Percentiles rank a stretch among this genome's conserved stretches.
These are phyloP conservation scores for Solanum neorickii DNA, from an alignment of 257 asterid genomes.

Conservation along the genomic window DNA sequence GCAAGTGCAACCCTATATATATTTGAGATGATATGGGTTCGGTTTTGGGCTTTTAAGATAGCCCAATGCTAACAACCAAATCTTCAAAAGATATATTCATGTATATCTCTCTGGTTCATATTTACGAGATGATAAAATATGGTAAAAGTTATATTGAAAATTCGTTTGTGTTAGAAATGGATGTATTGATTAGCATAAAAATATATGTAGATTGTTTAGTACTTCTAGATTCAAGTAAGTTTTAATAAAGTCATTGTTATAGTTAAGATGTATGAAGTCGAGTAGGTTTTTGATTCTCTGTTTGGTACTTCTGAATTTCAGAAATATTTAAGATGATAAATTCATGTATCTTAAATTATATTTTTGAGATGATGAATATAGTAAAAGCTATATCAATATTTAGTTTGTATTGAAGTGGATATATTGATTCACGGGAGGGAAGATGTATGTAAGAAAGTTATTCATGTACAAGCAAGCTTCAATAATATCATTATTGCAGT, in stretches of 20 bases:
- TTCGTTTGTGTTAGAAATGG: not conserved
- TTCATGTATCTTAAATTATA: not conserved
- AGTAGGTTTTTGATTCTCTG: not conserved
- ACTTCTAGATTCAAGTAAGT: not conserved
- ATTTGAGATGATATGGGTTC: not conserved
- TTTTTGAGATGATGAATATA: not conserved
- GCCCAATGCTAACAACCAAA: not conserved
- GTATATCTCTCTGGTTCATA: not conserved
- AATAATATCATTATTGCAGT: no score
- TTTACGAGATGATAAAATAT: not conserved
- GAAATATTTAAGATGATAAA: not conserved
- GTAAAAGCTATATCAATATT: not conserved
- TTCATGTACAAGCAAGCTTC: not conserved
- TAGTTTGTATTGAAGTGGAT: not conserved
- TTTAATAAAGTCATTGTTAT: not conserved
- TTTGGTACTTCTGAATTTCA: not conserved
- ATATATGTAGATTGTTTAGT: not conserved
- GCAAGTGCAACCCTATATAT: not conserved
- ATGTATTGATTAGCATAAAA: not conserved
- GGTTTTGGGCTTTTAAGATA: not conserved
- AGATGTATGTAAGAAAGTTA: not conserved
- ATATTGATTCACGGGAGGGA: not conserved
- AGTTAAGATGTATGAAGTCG: not conserved
- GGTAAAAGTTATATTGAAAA: not conserved
- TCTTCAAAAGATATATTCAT: not conserved